Conservation (phyloP, 495 filamentous ascomycete genomes). For the Astrocystis sublimbata region DNA sequence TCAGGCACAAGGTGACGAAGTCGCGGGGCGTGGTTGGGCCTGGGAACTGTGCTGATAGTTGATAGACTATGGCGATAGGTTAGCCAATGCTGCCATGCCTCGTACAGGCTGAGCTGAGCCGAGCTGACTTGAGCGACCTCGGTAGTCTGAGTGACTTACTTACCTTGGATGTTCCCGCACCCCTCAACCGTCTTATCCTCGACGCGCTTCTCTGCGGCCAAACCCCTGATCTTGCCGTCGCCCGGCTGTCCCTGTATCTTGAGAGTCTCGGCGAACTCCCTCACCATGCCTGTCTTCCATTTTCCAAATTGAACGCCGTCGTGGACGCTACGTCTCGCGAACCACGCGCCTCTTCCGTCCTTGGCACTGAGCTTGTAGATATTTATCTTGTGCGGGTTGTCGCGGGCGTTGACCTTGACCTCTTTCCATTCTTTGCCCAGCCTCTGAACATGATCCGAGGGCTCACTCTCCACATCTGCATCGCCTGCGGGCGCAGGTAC, state of each 20-base stretch:
- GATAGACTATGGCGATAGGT: conserved; percentile 59
- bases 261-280: conserved; percentile 66
- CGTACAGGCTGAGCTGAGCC: neutral
- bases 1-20: conserved; percentile 77
- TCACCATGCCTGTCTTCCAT: conserved; percentile 60
- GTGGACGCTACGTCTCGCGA: conserved; percentile 82
- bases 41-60: conserved; percentile 86
- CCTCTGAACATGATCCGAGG: conserved; percentile 29
- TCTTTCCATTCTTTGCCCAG: conserved; percentile 87
- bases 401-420: conserved; percentile 64
- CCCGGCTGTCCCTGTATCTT: conserved; percentile 60
- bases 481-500: conserved; percentile 50
- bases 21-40: conserved; percentile 85
- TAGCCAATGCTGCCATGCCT: conserved; percentile 1
- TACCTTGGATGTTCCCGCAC: conserved; percentile 60
- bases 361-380: conserved; percentile 78
- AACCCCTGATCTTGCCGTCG: conserved; percentile 74
- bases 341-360: conserved; percentile 88
- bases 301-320: conserved; percentile 65
- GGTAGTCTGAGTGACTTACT: conserved; percentile 20
- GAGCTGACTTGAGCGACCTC: no score
- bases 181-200: conserved; percentile 57
- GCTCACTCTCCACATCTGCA: conserved; percentile 19
- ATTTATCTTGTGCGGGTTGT: conserved; percentile 73
- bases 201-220: conserved; percentile 75